These are phyloP conservation scores for Novymonas esmeraldas DNA, from an alignment of 208 protist species.

Conservation along the genomic window DNA sequence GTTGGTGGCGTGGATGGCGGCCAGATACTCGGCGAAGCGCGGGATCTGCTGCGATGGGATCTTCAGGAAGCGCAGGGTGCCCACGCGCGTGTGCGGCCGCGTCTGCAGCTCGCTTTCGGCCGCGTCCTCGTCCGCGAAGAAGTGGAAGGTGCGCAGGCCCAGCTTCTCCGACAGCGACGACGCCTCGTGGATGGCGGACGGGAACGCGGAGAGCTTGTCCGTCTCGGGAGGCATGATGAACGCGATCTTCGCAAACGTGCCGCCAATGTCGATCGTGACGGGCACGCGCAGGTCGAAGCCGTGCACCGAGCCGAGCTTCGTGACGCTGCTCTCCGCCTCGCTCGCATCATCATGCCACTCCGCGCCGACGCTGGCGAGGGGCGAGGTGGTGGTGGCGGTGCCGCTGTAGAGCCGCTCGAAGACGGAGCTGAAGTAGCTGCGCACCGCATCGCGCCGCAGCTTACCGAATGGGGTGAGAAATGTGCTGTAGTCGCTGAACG, in stretches of 20 bases:
- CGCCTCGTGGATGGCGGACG: slow-evolving; percentile 60
- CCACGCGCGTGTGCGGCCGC: slow-evolving; percentile 46
- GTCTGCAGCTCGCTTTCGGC: slow-evolving; percentile 43
- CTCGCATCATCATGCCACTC: slow-evolving; percentile 27
- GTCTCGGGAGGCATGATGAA: slow-evolving; percentile 71
- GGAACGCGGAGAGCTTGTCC: slow-evolving; percentile 18
- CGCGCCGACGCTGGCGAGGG: slow-evolving; percentile 7
- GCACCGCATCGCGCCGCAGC: slow-evolving; percentile 59
- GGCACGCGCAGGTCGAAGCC: slow-evolving; percentile 55
- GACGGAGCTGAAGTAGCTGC: slow-evolving; percentile 73
- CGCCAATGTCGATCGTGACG: slow-evolving; percentile 87
- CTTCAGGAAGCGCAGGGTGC: slow-evolving; percentile 83
- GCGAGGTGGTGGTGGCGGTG: slow-evolving; percentile 15
- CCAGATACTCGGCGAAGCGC: slow-evolving; percentile 70
- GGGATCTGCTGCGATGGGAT: slow-evolving; percentile 84
- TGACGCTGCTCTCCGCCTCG: slow-evolving; percentile 38
- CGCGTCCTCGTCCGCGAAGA: slow-evolving; percentile 49
- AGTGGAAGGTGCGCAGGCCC: slow-evolving; percentile 58
- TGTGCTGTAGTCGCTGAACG: slow-evolving; percentile 78
- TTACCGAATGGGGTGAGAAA: slow-evolving; percentile 82
- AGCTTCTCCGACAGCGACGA: slow-evolving; percentile 79
- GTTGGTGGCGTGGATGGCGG: slow-evolving; percentile 29
- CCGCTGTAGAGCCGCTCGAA: slow-evolving; percentile 64
- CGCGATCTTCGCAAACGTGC: slow-evolving; percentile 90
- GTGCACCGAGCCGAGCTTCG: slow-evolving; percentile 2